Percentiles rank a stretch among this genome's conserved stretches.
phyloP scores from a whole-genome alignment of 768 basidiomycete genomes.

The Suillus weaverae region DNA sequence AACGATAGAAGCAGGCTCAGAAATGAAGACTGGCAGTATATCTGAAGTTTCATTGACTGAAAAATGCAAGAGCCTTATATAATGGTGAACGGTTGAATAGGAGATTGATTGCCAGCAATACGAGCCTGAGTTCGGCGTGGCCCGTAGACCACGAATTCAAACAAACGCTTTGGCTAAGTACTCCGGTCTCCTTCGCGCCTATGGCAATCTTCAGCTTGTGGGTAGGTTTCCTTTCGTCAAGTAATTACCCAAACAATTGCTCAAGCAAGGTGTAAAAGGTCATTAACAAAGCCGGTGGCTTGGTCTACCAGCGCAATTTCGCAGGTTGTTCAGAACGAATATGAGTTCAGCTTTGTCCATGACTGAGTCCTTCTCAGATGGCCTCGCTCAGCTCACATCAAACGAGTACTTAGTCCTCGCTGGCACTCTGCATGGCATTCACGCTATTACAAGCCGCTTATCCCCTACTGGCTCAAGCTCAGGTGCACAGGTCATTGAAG shows the following conservation, averaged over 20 bases:
- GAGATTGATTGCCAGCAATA: not conserved
- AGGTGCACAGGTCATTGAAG: conserved; percentile 93
- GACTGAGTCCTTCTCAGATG: conserved; percentile 52
- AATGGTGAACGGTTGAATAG: not conserved
- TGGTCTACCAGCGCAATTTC: conserved; percentile 92
- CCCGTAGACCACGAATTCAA: not conserved
- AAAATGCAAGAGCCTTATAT: not conserved
- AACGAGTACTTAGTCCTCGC: conserved; percentile 96
- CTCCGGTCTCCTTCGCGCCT: conserved; percentile 6
- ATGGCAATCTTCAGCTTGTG: conserved; percentile 85
- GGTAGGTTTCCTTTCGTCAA: conserved; percentile 44
- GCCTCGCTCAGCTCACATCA: conserved; percentile 85
- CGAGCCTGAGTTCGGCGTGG: not conserved
- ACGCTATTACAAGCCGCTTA: conserved; percentile 93
- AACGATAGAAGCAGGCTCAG: conserved; percentile 12
- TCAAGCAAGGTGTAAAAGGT: conserved; percentile 50
- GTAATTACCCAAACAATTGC: not conserved
- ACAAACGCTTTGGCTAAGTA: not conserved
- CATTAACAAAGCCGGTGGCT: conserved; percentile 97
- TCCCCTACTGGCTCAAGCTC: conserved; percentile 82
- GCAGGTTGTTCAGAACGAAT: conserved; percentile 54
- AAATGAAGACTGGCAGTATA: not conserved
- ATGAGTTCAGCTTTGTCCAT: not conserved
- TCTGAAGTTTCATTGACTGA: conserved; percentile 7
- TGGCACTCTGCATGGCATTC: conserved; percentile 95